Evolutionary conservation across 2,329 filamentous ascomycete species (phyloP).

Genomic region (Neonectria sp.): DNA sequence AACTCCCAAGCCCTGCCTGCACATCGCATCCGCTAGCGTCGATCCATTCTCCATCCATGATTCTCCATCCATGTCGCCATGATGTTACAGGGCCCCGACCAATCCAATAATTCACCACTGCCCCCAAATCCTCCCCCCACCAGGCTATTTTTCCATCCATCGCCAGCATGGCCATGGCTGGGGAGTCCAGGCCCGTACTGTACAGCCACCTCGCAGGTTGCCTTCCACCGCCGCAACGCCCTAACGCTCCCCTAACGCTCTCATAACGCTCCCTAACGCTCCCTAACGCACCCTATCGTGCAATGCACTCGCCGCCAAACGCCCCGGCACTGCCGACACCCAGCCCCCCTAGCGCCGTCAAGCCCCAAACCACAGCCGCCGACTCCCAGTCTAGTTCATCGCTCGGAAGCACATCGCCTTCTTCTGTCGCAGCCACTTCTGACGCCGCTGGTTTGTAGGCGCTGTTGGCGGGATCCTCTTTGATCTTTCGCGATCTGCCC

Average conservation of each 20-base stretch:
- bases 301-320: constrained; percentile 63
- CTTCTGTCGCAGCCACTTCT: constrained; percentile 49
- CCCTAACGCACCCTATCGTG: constrained; percentile 47
- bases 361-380: constrained; percentile 62
- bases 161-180: neutral
- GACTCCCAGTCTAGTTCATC: constrained; percentile 58
- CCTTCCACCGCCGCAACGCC: neutral
- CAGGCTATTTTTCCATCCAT: constrained; percentile 5
- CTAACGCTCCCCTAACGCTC: neutral
- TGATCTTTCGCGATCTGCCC: constrained; percentile 18
- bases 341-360: constrained; percentile 60
- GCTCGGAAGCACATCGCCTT: constrained; percentile 59
- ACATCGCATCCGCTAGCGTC: constrained; percentile 10
- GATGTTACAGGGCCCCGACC: neutral
- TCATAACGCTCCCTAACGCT: neutral
- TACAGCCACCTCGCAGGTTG: too few species aligned
- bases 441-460: constrained; percentile 57
- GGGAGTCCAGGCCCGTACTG: too few species aligned
- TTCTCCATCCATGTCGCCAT: neutral
- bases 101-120: constrained; percentile 2
- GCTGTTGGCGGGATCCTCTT: constrained; percentile 47
- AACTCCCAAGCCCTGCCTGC: constrained; percentile 6
- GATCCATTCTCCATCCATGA: constrained; percentile 1
- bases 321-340: constrained; percentile 62
- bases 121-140: neutral